These are phyloP conservation scores for Botrytis squamosa DNA, from an alignment of 2,329 filamentous ascomycete species.

Conservation along the genomic window DNA sequence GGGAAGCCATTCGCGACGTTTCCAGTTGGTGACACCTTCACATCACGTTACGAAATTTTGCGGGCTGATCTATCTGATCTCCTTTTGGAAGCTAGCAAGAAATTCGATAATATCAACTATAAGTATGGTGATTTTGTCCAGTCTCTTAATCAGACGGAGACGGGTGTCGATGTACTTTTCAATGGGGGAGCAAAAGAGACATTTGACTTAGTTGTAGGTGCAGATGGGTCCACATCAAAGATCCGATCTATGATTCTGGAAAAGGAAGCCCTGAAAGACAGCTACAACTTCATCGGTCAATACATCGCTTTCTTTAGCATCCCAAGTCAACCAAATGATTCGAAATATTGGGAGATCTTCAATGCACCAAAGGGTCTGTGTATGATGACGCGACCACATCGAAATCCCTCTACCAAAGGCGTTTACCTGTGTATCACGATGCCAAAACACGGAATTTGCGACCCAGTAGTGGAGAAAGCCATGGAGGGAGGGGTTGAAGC, in stretches of 20 bases:
- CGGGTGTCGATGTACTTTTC: conserved; percentile 43
- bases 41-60: conserved; percentile 47
- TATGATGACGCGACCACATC: conserved; percentile 41
- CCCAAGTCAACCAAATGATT: conserved; percentile 42
- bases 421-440: conserved; percentile 42
- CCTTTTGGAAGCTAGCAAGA: conserved; percentile 42
- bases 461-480: conserved; percentile 44
- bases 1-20: conserved; percentile 43
- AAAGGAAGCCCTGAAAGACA: conserved; percentile 41
- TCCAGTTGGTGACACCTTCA: conserved; percentile 42
- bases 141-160: conserved; percentile 40
- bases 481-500: conserved; percentile 40
- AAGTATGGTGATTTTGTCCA: conserved; percentile 44
- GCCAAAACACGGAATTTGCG: conserved; percentile 34
- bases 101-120: conserved; percentile 33
- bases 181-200: conserved; percentile 41
- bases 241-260: conserved; percentile 47
- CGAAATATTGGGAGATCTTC: conserved; percentile 41
- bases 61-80: conserved; percentile 44
- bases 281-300: conserved; percentile 35
- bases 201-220: conserved; percentile 51
- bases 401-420: conserved; percentile 39
- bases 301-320: conserved; percentile 47
- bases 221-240: conserved; percentile 48
- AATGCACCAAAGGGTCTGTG: conserved; percentile 43